phyloP scores from a whole-genome alignment of 148 eudicot species.

The Pouteria glomerata region DNA sequence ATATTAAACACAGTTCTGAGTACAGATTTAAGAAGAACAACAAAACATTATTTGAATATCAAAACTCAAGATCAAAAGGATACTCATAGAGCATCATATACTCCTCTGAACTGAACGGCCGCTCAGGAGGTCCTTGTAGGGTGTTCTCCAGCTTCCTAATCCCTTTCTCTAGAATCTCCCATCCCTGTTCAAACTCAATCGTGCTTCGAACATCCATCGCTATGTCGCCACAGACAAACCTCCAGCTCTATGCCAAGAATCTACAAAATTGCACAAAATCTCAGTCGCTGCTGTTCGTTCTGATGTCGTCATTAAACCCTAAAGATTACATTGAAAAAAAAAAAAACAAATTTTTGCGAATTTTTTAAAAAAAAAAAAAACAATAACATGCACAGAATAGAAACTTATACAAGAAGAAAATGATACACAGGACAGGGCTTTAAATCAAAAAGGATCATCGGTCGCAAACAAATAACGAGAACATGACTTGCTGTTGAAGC shows the following conservation, averaged over 20 bases:
- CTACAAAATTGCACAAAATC: too few relatives aligned
- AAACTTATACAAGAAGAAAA: too few relatives aligned
- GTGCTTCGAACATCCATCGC: slow-evolving; percentile 60
- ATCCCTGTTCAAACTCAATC: slow-evolving; percentile 79
- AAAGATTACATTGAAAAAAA: too few relatives aligned
- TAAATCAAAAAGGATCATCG: too few relatives aligned
- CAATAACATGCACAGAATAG: too few relatives aligned
- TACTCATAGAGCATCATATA: slow-evolving; percentile 90
- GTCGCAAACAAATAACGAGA: too few relatives aligned
- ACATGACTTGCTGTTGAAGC: too few relatives aligned
- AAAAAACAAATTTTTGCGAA: too few relatives aligned
- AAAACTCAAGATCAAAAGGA: slow-evolving; percentile 14
- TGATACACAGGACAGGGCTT: too few relatives aligned
- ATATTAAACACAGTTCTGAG: slow-evolving; percentile 79
- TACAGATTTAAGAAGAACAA: slow-evolving; percentile 18
- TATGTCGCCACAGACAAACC: slow-evolving; percentile 14
- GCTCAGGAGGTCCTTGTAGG: slow-evolving; percentile 72
- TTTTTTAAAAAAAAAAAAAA: too few relatives aligned
- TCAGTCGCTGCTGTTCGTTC: too few relatives aligned
- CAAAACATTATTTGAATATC: neutral
- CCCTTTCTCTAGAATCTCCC: slow-evolving; percentile 85
- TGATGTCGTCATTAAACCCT: too few relatives aligned
- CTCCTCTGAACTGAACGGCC: slow-evolving; percentile 72
- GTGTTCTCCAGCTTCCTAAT: slow-evolving; percentile 73
- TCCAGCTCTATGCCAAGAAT: slow-evolving; percentile 9